A percentile compares a stretch with the other conserved stretches of the same genome.
Evolutionary conservation across 176 grass and related monocot species (phyloP).

Genomic region (Leersia perrieri): DNA sequence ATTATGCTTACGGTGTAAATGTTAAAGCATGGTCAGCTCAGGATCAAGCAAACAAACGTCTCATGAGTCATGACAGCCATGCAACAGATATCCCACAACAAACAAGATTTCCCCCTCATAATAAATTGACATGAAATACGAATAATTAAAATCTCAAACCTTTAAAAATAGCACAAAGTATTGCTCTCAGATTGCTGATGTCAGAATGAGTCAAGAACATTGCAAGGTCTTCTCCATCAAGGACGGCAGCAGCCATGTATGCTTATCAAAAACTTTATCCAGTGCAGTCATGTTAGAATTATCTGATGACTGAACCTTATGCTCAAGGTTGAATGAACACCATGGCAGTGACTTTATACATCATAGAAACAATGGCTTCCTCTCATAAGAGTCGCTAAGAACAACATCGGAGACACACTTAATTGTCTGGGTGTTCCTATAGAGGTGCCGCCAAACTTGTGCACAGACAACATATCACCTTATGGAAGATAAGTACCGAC

Average conservation of each 20-base stretch:
- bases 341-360: slow-evolving; percentile 97
- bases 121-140: slow-evolving; percentile 5
- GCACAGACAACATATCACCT: slow-evolving; percentile 97
- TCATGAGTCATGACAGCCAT: not conserved
- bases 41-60: slow-evolving; percentile 6
- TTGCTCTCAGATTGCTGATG: slow-evolving; percentile 82
- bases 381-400: slow-evolving; percentile 74
- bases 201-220: slow-evolving; percentile 80
- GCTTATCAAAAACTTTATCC: slow-evolving; percentile 84
- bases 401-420: slow-evolving; percentile 89
- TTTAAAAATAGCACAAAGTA: slow-evolving; percentile 96
- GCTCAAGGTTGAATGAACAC: slow-evolving; percentile 90
- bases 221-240: slow-evolving; percentile 87
- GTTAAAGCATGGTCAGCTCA: slow-evolving; percentile 27
- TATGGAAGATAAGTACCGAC: slow-evolving; percentile 55
- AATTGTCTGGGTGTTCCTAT: slow-evolving; percentile 88
- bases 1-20: not conserved
- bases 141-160: slow-evolving; percentile 45
- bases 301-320: slow-evolving; percentile 85
- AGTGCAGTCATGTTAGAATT: slow-evolving; percentile 67
- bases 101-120: slow-evolving; percentile 6
- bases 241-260: slow-evolving; percentile 79
- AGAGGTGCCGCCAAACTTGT: slow-evolving; percentile 98
- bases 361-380: slow-evolving; percentile 94
- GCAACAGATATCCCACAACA: not conserved